Conservation (phyloP, 1,139 yeast genomes). For the Yamadazyma conglobata region DNA sequence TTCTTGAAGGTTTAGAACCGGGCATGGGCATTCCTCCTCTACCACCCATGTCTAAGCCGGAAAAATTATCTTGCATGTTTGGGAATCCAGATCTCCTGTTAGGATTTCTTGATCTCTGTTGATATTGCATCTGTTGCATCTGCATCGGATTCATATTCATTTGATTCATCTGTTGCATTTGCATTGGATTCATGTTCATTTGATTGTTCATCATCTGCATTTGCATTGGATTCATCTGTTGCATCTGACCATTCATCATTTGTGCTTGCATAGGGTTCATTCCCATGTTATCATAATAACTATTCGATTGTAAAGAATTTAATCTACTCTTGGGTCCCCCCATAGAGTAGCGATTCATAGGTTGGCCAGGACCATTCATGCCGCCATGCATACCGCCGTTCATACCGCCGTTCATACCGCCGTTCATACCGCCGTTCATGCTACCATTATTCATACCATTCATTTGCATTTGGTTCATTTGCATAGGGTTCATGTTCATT, state of each 20-base stretch:
- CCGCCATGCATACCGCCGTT: conserved; percentile 4
- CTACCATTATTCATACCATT: conserved; percentile 1
- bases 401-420: conserved; percentile 5
- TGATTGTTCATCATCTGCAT: conserved; percentile 5
- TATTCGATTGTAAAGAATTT: conserved; percentile 16
- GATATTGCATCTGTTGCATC: conserved; percentile 10
- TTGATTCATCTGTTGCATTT: conserved; percentile 10
- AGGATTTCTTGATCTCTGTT: conserved; percentile 15
- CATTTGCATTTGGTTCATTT: conserved; percentile 6
- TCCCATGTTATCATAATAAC: conserved; percentile 10
- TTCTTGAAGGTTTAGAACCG: conserved; percentile 13
- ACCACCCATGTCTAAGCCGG: conserved; percentile 45
- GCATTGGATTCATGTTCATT: conserved; percentile 9
- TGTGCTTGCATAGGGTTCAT: conserved; percentile 14
- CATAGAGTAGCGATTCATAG: conserved; percentile 8
- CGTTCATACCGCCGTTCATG: conserved; percentile 1
- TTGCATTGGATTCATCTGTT: conserved; percentile 6
- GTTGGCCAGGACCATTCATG: conserved; percentile 3
- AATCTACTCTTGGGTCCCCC: conserved; percentile 13
- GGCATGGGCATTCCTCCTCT: conserved; percentile 51
- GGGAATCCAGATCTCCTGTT: conserved; percentile 40
- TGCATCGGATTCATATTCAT: conserved; percentile 11
- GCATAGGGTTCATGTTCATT: conserved; percentile 6
- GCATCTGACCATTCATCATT: conserved; percentile 10
- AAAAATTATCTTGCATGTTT: conserved; percentile 27